phyloP scores from a whole-genome alignment of 257 asterid genomes.

The Echium plantagineum region DNA sequence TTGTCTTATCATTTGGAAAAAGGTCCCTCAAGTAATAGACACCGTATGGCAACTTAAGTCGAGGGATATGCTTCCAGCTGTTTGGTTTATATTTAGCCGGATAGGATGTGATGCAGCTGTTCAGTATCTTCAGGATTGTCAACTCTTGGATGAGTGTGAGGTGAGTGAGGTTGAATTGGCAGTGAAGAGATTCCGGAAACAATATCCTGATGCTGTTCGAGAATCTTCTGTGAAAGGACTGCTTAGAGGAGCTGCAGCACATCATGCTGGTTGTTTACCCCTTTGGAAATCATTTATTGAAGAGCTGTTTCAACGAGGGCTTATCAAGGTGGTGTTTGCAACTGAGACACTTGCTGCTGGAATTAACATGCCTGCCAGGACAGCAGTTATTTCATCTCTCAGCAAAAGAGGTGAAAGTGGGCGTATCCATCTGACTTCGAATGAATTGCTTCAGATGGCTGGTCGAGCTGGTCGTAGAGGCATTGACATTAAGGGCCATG shows the following conservation, averaged over 20 bases:
- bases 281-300: constrained; percentile 94
- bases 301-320: constrained; percentile 84
- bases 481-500: constrained; percentile 85
- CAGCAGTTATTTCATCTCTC: constrained; percentile 90
- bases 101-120: constrained; percentile 99
- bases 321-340: constrained; percentile 94
- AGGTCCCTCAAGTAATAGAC: constrained; percentile 94
- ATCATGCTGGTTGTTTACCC: constrained; percentile 99
- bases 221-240: constrained; percentile 84
- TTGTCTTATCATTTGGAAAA: constrained; percentile 9
- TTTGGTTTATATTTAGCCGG: constrained; percentile 98
- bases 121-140: constrained; percentile 70
- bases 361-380: constrained; percentile 98
- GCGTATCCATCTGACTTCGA: constrained; percentile 61
- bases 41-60: constrained; percentile 79
- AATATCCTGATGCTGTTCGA: constrained; percentile 91
- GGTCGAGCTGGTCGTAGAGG: constrained; percentile 99
- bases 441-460: constrained; percentile 95
- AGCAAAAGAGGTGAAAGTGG: constrained; percentile 91
- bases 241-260: constrained; percentile 93
- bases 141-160: constrained; percentile 76
- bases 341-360: constrained; percentile 99
- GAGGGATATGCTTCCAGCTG: constrained; percentile 94
- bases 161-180: constrained; percentile 85
- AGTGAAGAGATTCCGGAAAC: constrained; percentile 62